phyloP scores from a whole-genome alignment of 2,329 filamentous ascomycete species.

The Hypoxylon sp. region DNA sequence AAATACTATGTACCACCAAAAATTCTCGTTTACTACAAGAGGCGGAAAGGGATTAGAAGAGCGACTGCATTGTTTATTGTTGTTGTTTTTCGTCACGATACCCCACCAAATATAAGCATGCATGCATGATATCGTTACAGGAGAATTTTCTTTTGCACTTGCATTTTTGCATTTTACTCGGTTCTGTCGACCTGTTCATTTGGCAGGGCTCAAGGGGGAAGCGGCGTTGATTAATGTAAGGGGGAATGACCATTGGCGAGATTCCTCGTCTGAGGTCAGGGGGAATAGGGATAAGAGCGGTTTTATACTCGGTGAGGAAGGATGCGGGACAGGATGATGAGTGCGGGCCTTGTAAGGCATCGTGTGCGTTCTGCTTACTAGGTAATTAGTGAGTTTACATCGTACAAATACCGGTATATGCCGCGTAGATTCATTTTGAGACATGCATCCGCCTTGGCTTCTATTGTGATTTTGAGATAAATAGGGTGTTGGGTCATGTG shows the following conservation, averaged over 20 bases:
- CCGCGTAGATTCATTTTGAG: background rate
- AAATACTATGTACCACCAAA: conserved; percentile 39
- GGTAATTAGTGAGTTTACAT: conserved; percentile 8
- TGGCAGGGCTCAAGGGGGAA: background rate
- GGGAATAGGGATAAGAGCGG: conserved; percentile 5
- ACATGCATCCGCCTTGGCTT: background rate
- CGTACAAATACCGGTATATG: conserved; percentile 10
- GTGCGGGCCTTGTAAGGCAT: conserved; percentile 3
- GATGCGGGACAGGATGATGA: background rate
- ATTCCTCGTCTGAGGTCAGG: too few relatives aligned
- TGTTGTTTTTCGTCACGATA: conserved; percentile 42
- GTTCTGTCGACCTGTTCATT: conserved; percentile 1
- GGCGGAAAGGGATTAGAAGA: conserved; percentile 41
- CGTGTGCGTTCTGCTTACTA: conserved; percentile 4
- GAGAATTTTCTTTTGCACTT: conserved; percentile 18
- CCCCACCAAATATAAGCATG: conserved; percentile 44
- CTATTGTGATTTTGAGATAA: background rate
- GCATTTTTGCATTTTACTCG: conserved; percentile 16
- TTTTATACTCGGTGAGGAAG: too few relatives aligned
- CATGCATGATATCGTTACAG: conserved; percentile 34
- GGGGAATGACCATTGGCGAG: too few relatives aligned
- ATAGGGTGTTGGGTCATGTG: too few relatives aligned
- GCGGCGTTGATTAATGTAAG: conserved; percentile 5
- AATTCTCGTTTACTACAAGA: conserved; percentile 30
- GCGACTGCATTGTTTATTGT: conserved; percentile 22